Percentiles rank a stretch among this genome's conserved stretches.
These are phyloP conservation scores for Tagetes erecta DNA, from an alignment of 129 eudicot species.

Conservation along the genomic window DNA sequence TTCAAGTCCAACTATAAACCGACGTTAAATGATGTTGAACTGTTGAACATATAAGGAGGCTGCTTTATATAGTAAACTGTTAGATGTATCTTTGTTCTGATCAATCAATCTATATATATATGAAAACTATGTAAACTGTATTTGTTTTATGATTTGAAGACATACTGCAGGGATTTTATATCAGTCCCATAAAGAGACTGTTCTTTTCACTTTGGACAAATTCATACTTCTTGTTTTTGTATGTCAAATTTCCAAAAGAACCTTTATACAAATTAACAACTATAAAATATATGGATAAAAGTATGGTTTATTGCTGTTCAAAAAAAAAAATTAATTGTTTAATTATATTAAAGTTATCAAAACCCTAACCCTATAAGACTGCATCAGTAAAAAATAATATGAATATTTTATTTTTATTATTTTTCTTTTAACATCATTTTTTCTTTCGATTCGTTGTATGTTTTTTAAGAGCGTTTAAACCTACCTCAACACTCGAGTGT, in stretches of 20 bases:
- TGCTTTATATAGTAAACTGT: not conserved
- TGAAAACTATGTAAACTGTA: constrained; percentile 1
- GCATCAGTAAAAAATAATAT: not conserved
- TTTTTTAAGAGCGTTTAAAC: too few species aligned
- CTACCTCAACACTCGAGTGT: too few species aligned
- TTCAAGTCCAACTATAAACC: not conserved
- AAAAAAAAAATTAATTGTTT: too few species aligned
- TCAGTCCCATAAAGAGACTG: constrained; percentile 5
- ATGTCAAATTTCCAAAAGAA: not conserved
- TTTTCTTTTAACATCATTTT: not conserved
- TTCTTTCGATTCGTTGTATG: not conserved
- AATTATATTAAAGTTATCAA: not conserved
- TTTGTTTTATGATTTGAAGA: not conserved
- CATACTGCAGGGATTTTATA: not conserved
- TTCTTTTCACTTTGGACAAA: constrained; percentile 17
- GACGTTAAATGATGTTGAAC: not conserved
- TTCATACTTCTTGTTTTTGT: not conserved
- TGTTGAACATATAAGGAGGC: not conserved
- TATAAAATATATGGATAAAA: not conserved
- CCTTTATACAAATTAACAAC: not conserved
- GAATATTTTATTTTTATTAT: too few species aligned
- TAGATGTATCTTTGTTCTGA: not conserved
- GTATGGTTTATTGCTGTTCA: not conserved
- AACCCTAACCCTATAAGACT: not conserved
- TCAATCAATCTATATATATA: not conserved